Evolutionary conservation across 2,329 filamentous ascomycete genomes (phyloP), one percentile per base, ranked within the genome.

Genomic region (Plectosphaerella sp.): DNA sequence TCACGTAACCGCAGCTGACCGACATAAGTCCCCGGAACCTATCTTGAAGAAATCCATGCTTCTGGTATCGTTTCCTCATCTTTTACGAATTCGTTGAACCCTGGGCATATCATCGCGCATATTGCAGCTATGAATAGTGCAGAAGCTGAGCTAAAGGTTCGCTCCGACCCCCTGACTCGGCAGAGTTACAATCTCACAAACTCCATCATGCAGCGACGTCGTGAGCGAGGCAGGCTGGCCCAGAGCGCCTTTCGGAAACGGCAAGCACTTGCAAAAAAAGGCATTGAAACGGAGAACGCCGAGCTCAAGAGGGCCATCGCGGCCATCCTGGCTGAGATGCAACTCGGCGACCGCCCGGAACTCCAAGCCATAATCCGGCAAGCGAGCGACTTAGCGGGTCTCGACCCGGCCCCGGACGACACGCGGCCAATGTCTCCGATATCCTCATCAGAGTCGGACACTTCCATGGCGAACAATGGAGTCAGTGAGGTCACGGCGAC

Each of bases 221-320:
- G 64, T 3, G 65, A 67, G 50, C 61, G 64, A 35, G 65, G 64
- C 5, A 64, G 59, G 33, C 49, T 57, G 8, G 59, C 65, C 4
- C 64, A 68, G 46, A 63, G 64, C 8, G 63, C 59, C 8, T 69
- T 66, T 47, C 60, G 66, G 9, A 62, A 65, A 47, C 59, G 64
- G 14, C 62, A 65, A 35, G 54, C 57, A 2, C 56, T 63, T 12
- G 58, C 50, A 3, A 41, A 52, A 5, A 54, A 55, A 14, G 51
- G 53, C 8, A 56, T 59, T 25, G 56, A 48, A 2, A 54, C 57
- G 7, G 59, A 67, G 33, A 61, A 63, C 35, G 37, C 54, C 39
- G 54, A 18, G 9, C 46, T 65, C 45, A 61, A 56, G 39, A 56
- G 52, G 3, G 62, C 59, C 1, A 58, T 64, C 15, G 53, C 52